Base-by-base conservation (phyloP, 495 filamentous ascomycete genomes). In the Trichoderma reesei region DNA sequence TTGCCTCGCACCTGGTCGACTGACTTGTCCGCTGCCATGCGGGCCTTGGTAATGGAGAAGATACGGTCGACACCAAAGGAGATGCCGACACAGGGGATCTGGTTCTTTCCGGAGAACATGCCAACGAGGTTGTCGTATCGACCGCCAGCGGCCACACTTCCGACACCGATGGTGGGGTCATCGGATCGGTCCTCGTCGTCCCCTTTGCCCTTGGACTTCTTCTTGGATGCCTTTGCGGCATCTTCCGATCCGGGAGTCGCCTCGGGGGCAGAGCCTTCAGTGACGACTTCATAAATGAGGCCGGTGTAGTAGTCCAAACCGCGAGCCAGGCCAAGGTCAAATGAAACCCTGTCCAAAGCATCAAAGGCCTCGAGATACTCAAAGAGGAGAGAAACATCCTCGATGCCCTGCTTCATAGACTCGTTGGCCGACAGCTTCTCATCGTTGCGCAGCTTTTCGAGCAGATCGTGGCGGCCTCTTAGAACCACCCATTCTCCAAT, bases 21-120 rank as follows among this genome's bases (percentile, higher is more conserved):
- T 41, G 65, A 71, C 67, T 84, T 80, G 67, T 88, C 82, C 60
- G 81, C 80, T 67, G 82, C 84, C 72, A 87, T 81, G n/a, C 86
- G 82, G 10, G 89, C 86, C 75, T 92, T 90, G 41, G 85, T 90
- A 74, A 97, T 90, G 59, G 88, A 90, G 77, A 96, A 96, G 69
- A 98, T 97, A 61, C 92, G 88, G 75, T 97, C 93, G 20, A 96
- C 89, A 62, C 93, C 93, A 73, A 97, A 96, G 11, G 91, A 96
- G 67, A 97, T 89, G 66, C 93, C 92, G 7, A 96, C 90, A 71
- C 93, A 96, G 34, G 93, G 93, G 42, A 96, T 90, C 70, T 91
- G 86, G 1, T 64, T 68, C 77, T 94, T 95, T 66, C 86, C 87
- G 51, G 78, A 79, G 80, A 96, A 97, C 90, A 96, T 96, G 74